Percentiles rank a stretch among this genome's conserved stretches.
Evolutionary conservation across 805 yeast genomes (phyloP).

Genomic region (Starmerella stellata): DNA sequence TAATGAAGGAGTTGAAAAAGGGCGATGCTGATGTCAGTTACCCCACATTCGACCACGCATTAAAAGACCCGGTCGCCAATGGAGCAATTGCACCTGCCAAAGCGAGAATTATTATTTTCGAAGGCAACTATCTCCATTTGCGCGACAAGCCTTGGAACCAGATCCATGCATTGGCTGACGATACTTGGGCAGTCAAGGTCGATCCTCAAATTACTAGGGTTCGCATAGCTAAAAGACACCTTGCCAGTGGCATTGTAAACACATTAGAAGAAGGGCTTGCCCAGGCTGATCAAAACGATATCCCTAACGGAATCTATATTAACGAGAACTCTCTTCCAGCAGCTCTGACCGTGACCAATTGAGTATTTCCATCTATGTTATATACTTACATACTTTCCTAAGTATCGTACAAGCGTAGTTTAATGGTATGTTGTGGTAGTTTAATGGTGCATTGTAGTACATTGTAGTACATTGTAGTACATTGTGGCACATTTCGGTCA

Average conservation of each 20-base stretch:
- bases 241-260: constrained; percentile 24
- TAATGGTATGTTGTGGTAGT: background rate
- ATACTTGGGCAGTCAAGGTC: constrained; percentile 31
- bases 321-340: constrained; percentile 20
- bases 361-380: too few relatives aligned
- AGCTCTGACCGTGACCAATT: background rate
- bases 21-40: constrained; percentile 14
- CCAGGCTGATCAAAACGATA: constrained; percentile 34
- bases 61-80: constrained; percentile 45
- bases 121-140: constrained; percentile 57
- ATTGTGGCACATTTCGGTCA: too few relatives aligned
- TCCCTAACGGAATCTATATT: constrained; percentile 39
- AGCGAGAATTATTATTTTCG: constrained; percentile 44
- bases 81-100: constrained; percentile 31
- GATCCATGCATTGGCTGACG: constrained; percentile 27
- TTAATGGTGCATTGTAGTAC: background rate
- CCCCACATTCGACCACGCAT: constrained; percentile 61
- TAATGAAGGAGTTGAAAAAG: constrained; percentile 21
- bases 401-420: background rate
- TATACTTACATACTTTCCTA: too few relatives aligned
- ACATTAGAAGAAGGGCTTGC: constrained; percentile 23
- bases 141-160: constrained; percentile 41
- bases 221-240: constrained; percentile 52
- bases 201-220: constrained; percentile 30
- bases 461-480: too few relatives aligned